Evolutionary conservation across 2,329 filamentous ascomycete genomes (phyloP).

Genomic region (Aquanectria penicillioides): DNA sequence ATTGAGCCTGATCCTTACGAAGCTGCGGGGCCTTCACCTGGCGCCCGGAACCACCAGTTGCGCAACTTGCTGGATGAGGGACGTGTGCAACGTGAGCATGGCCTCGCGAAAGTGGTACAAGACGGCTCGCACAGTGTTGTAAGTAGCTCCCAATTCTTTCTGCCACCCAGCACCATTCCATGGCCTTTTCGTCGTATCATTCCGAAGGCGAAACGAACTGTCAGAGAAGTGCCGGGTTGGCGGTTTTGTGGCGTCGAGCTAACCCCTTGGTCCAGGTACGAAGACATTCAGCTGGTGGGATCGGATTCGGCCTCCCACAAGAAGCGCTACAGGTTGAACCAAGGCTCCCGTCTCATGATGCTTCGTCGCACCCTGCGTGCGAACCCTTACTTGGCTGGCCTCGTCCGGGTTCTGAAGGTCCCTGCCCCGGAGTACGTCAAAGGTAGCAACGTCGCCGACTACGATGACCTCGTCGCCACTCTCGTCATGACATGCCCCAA

Average conservation of each 20-base stretch:
- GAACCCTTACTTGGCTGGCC: slow-evolving; percentile 61
- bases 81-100: slow-evolving; percentile 62
- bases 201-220: not conserved
- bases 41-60: slow-evolving; percentile 61
- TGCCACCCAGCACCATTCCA: no score
- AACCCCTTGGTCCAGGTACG: slow-evolving; percentile 55
- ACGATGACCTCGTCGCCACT: slow-evolving; percentile 67
- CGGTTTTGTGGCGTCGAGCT: slow-evolving; percentile 23
- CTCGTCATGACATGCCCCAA: slow-evolving; percentile 74
- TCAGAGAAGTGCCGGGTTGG: not conserved
- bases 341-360: slow-evolving; percentile 64
- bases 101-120: slow-evolving; percentile 63
- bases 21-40: slow-evolving; percentile 64
- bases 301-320: slow-evolving; percentile 64
- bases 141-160: slow-evolving; percentile 40
- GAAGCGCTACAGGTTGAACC: slow-evolving; percentile 65
- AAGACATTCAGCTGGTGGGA: slow-evolving; percentile 67
- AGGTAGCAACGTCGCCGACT: slow-evolving; percentile 54
- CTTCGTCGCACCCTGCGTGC: slow-evolving; percentile 67
- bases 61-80: slow-evolving; percentile 73
- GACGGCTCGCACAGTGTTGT: slow-evolving; percentile 62
- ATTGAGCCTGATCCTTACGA: slow-evolving; percentile 63
- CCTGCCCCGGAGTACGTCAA: slow-evolving; percentile 54
- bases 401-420: slow-evolving; percentile 68
- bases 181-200: not conserved